Evolutionary conservation across 768 basidiomycete genomes (phyloP).

Genomic region (Rhodotorula paludigena): DNA sequence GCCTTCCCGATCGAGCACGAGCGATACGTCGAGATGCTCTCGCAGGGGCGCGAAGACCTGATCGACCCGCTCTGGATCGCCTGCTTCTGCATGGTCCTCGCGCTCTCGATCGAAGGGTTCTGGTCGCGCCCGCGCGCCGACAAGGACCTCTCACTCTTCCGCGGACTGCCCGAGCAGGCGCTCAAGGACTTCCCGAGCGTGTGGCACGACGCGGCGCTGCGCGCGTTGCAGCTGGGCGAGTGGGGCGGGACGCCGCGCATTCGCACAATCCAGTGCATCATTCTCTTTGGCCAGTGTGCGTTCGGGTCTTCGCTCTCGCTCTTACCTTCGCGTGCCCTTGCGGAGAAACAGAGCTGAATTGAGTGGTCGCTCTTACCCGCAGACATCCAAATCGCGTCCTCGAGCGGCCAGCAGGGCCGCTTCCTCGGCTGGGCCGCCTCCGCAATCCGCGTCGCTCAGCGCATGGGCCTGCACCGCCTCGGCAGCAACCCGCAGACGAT

Average conservation of each 20-base stretch:
- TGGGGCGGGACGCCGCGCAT: conserved; percentile 37
- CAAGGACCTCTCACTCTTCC: conserved; percentile 30
- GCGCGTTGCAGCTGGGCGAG: conserved; percentile 36
- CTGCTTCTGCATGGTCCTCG: conserved; percentile 36
- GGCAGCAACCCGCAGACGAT: conserved; percentile 20
- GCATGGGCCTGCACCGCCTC: conserved; percentile 31
- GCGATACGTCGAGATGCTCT: conserved; percentile 30
- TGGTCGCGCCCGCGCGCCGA: conserved; percentile 25
- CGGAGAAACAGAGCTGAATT: background rate
- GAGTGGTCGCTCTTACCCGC: conserved; percentile 20
- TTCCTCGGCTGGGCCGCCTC: conserved; percentile 31
- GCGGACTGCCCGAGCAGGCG: conserved; percentile 27
- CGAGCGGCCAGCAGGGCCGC: conserved; percentile 31
- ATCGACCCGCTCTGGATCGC: conserved; percentile 38
- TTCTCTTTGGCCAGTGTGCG: background rate
- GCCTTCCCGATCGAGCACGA: conserved; percentile 28
- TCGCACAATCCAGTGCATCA: conserved; percentile 29
- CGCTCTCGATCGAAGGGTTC: conserved; percentile 39
- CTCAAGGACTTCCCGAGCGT: conserved; percentile 32
- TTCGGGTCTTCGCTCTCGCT: too few species aligned
- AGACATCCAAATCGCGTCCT: conserved; percentile 35
- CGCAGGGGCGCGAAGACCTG: conserved; percentile 10
- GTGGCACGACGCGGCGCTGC: conserved; percentile 38
- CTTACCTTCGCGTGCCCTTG: too few species aligned
- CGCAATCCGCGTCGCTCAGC: conserved; percentile 32